A percentile compares a stretch with the other conserved stretches of the same genome.
phyloP scores from a whole-genome alignment of 164 flowering plant species.

The Cinnamomum micranthum region DNA sequence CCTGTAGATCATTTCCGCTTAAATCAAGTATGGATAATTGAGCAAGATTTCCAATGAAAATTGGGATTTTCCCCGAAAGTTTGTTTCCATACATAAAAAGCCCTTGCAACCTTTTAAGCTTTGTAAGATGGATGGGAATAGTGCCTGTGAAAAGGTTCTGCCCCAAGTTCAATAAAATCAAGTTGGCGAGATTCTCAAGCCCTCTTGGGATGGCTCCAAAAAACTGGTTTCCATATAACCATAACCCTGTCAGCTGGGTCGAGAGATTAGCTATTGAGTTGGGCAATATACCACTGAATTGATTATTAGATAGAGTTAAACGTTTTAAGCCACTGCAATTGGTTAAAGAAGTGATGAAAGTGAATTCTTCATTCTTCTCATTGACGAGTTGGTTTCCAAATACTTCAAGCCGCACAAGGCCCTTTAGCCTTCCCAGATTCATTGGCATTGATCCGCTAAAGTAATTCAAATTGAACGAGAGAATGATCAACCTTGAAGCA shows the following conservation, averaged over 20 bases:
- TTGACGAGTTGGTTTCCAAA: neutral
- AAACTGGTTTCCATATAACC: conserved; percentile 25
- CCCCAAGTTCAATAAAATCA: conserved; percentile 24
- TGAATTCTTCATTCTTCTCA: conserved; percentile 15
- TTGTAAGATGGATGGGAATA: conserved; percentile 24
- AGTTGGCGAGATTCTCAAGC: conserved; percentile 26
- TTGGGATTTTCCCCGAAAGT: conserved; percentile 28
- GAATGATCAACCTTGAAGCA: conserved; percentile 27
- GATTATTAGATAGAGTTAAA: conserved; percentile 36
- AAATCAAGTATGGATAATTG: neutral
- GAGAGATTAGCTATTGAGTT: conserved; percentile 47
- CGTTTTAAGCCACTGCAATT: conserved; percentile 30
- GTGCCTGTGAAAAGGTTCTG: conserved; percentile 17
- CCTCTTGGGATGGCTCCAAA: conserved; percentile 40
- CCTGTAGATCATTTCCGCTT: too few relatives aligned
- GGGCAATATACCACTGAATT: conserved; percentile 40
- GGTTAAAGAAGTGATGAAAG: conserved; percentile 28
- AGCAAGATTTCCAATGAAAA: conserved; percentile 26
- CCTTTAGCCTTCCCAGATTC: neutral
- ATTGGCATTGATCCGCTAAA: conserved; percentile 7
- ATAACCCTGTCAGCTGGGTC: conserved; percentile 14
- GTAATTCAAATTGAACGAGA: conserved; percentile 27
- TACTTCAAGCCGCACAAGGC: neutral
- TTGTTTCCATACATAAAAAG: conserved; percentile 7
- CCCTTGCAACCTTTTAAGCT: conserved; percentile 17